A percentile compares a stretch with the other conserved stretches of the same genome.
These are phyloP conservation scores for Lanmaoa rubissima DNA, from an alignment of 768 basidiomycete genomes.

Conservation along the genomic window DNA sequence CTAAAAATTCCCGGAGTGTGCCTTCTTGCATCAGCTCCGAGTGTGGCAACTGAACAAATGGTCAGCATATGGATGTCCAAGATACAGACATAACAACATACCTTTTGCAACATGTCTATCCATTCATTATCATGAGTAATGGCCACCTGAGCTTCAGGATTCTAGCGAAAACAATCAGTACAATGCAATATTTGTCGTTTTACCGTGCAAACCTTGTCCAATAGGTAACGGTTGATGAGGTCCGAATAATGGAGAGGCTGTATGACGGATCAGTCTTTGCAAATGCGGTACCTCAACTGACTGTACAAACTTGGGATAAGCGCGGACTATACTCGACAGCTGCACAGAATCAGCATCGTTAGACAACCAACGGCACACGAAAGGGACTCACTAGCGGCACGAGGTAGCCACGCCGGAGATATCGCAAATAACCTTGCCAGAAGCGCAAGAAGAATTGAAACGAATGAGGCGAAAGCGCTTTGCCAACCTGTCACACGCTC, in stretches of 20 bases:
- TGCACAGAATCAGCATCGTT: too few relatives aligned
- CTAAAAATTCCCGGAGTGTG: neutral
- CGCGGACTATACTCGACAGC: neutral
- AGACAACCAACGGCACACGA: too few relatives aligned
- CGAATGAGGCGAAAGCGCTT: neutral
- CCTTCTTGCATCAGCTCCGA: neutral
- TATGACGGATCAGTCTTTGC: neutral
- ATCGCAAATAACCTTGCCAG: neutral
- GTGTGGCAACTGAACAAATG: neutral
- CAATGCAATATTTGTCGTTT: too few relatives aligned
- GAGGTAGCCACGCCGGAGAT: neutral
- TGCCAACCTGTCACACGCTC: neutral
- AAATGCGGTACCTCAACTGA: neutral
- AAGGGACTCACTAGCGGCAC: too few relatives aligned
- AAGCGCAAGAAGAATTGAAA: neutral
- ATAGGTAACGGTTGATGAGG: conserved; percentile 3
- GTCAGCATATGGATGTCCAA: neutral
- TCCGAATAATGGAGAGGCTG: conserved; percentile 8
- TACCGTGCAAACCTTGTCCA: conserved; percentile 4
- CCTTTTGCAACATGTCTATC: conserved; percentile 7
- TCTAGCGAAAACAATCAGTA: neutral
- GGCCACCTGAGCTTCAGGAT: neutral
- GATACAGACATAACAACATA: neutral
- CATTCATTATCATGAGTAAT: conserved; percentile 12
- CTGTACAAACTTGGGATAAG: neutral